Evolutionary conservation across 192 early-diverging fungal species (phyloP), one percentile per base, ranked within the genome.

Genomic region (Rhizophagus prolifer): DNA sequence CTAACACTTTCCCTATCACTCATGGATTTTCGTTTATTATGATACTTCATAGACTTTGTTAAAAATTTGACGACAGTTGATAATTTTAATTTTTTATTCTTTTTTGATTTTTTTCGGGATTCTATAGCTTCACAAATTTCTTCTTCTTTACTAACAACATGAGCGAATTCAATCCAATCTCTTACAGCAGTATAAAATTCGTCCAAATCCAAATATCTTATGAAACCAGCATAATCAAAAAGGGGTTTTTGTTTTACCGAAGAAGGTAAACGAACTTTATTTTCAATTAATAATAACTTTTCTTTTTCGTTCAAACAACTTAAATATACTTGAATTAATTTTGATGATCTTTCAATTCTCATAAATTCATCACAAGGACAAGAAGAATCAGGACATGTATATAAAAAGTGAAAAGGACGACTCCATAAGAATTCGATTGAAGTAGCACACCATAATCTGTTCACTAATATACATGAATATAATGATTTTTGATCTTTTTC

Each of bases 391-490:
- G 12, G 23, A 28, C 62, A 64, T 8, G 74, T 61, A 21, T 65
- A 65, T 16, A 75, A 8, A 8, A 75, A 75, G 21, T 31, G 74
- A 64, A 75, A 75, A 7, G 74, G 74, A 44, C 64, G 25, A 28
- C 31, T 36, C 74, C 74, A 75, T 9, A 75, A 31, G 25, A 46
- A 61, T 64, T 58, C 58, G 14, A 75, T 41, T 5, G 74, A 38
- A 1, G 41, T 75, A 0, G 34, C 63, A 50, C 74, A 75, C 74
- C 74, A 75, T 44, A 64, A 59, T 25, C 74, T 62, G 46, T 75
- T 75, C 7, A 75, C 74, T 16, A 75, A 60, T 58, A 75, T 21
- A 31, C 74, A 75, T 44, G 74, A 63, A 31, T 75, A 58, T 75
- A 75, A 65, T 8, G 74, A 23, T 64, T 65, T 13, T 64, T 75